Evolutionary conservation across 2,329 filamentous ascomycete species (phyloP).

Genomic region (Colletotrichum theobromicola): DNA sequence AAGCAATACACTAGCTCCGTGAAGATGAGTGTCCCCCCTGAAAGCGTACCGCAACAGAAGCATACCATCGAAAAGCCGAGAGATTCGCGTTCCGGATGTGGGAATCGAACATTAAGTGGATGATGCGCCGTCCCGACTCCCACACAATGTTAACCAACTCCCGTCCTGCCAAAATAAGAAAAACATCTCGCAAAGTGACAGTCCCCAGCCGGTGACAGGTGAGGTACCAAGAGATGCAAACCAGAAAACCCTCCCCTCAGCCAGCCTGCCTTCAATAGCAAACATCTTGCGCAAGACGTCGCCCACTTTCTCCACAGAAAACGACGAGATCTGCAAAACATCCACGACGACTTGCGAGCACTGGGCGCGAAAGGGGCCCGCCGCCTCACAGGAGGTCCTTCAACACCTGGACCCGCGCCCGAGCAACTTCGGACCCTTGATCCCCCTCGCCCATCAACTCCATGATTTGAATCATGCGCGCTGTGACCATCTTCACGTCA

Average conservation of each 20-base stretch:
- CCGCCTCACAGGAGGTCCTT: conserved; percentile 51
- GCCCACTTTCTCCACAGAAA: not conserved
- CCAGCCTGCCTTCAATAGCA: not conserved
- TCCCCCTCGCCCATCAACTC: conserved; percentile 60
- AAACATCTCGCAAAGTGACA: not conserved
- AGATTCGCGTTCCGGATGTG: not conserved
- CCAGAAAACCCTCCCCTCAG: not conserved
- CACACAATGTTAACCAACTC: not conserved
- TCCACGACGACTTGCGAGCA: not conserved
- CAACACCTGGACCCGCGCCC: conserved; percentile 63
- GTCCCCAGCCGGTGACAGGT: not conserved
- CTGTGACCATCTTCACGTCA: conserved; percentile 34
- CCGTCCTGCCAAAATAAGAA: not conserved
- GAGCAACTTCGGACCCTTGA: conserved; percentile 62
- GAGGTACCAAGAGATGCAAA: not conserved
- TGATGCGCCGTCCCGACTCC: not conserved
- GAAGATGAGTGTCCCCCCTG: not conserved
- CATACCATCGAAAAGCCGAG: not conserved
- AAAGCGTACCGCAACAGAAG: not conserved
- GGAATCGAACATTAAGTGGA: not conserved
- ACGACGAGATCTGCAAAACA: not conserved
- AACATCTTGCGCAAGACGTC: not conserved
- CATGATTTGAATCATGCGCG: conserved; percentile 70
- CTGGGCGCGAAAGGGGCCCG: not conserved
- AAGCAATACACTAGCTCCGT: not conserved